Evolutionary conservation across 225 moss, liverwort and hornwort genomes (phyloP).

Genomic region (Polytrichum formosum): DNA sequence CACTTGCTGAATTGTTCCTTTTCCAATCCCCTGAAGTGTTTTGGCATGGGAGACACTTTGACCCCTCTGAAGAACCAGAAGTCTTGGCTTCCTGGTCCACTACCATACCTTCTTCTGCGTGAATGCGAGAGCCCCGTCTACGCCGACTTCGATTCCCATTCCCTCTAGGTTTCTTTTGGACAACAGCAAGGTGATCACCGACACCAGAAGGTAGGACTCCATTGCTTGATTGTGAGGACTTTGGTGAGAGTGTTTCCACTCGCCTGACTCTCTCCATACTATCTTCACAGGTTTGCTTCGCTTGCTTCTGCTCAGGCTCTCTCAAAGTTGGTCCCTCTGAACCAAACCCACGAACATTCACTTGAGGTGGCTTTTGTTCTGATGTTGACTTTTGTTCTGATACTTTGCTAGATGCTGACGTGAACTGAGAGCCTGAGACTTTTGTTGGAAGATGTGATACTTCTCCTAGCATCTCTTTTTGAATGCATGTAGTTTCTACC

Average conservation of each 20-base stretch:
- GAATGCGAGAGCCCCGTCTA: conserved; percentile 34
- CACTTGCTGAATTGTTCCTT: conserved; percentile 4
- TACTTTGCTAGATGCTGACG: conserved; percentile 5
- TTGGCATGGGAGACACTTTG: conserved; percentile 13
- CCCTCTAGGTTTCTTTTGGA: conserved; percentile 36
- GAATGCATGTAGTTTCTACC: conserved; percentile 9
- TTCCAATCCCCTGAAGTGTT: conserved; percentile 6
- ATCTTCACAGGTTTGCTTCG: conserved; percentile 14
- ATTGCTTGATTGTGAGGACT: conserved; percentile 15
- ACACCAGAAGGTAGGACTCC: conserved; percentile 14
- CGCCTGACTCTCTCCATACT: conserved; percentile 15
- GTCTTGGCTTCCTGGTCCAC: conserved; percentile 26
- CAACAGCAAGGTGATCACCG: conserved; percentile 22
- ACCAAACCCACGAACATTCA: background rate
- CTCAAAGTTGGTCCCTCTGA: conserved; percentile 3
- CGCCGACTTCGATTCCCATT: conserved; percentile 35
- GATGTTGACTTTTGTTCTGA: too few relatives aligned
- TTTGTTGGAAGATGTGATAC: conserved; percentile 6
- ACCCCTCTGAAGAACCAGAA: conserved; percentile 18
- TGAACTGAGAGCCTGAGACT: conserved; percentile 1
- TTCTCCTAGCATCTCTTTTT: conserved; percentile 3
- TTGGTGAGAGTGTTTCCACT: conserved; percentile 8
- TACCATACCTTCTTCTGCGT: conserved; percentile 42
- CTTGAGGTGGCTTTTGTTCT: conserved; percentile 7
- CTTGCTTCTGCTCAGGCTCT: conserved; percentile 14